Base-by-base conservation (phyloP, 1,139 yeast genomes). In the Zygotorulaspora mrakii region DNA sequence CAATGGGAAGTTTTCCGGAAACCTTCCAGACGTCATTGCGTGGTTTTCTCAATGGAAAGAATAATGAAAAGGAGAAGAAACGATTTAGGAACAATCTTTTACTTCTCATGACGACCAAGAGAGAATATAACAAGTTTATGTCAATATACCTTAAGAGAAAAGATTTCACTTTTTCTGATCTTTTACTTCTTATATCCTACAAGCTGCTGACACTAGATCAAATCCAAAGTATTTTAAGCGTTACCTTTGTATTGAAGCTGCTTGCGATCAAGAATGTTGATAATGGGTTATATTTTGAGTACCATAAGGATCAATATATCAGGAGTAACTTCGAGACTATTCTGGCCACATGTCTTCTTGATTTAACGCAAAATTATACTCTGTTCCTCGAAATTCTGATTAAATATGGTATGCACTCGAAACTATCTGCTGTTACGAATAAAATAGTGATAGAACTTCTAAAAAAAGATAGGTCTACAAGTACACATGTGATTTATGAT, bases 101-200 rank as follows among this genome's bases (percentile, higher is more conserved):
- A 9, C 39, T 57, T 8, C 44, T 60, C 18, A 54, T 53, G 52
- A 37, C 44, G 13, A 39, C 50, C 1, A 50, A 52, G 21, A 47
- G 55, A 28, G 64, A 61, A 7, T 59, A 59, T 33, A 53, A 50
- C 31, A 61, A 59, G 29, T 57, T 54, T 29, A 51, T 59, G 52
- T 52, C 64, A 1, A 51, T 61, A 12, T 59, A 47, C 36, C 41
- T 61, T 34, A 61, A 59, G 34, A 47, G 64, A 23, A 58, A 55
- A 40, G 51, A 50, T 40, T 57, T 55, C 26, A 46, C 48, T 11
- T 35, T 39, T 10, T 39, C 44, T 8, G 54, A 56, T 31, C 42
- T 61, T 23, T 34, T 54, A 7, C 36, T 39, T 18, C 42, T 61
- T 18, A 50, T 59, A 5, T 50, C 60, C 3, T 37, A 45, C 8